These are phyloP conservation scores for Panicum hallii DNA, from an alignment of 202 grass and related monocot genomes.

Conservation along the genomic window DNA sequence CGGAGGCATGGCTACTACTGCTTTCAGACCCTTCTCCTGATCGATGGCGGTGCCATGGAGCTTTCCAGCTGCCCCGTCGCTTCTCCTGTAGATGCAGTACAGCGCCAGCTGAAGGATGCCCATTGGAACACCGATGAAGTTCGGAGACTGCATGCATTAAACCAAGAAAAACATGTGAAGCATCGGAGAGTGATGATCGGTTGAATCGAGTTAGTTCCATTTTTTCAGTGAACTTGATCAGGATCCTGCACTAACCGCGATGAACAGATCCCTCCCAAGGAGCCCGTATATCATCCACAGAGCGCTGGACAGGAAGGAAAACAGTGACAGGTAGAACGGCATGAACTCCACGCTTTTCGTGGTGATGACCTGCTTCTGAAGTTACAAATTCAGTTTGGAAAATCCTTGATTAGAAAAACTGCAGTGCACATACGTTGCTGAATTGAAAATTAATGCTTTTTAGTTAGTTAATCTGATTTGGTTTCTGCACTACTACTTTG, in stretches of 20 bases:
- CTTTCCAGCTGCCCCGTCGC: conserved; percentile 34
- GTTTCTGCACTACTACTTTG: not conserved
- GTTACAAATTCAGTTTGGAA: not conserved
- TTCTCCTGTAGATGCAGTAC: conserved; percentile 73
- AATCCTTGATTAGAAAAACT: not conserved
- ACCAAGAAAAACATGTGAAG: not conserved
- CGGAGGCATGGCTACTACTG: not conserved
- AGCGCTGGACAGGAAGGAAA: conserved; percentile 68
- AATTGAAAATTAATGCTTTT: not conserved
- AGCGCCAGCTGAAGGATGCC: conserved; percentile 61
- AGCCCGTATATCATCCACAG: conserved; percentile 74
- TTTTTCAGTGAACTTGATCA: not conserved
- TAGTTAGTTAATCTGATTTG: not conserved
- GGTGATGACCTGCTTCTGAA: conserved; percentile 63
- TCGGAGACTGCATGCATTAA: conserved; percentile 58
- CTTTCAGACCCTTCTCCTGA: conserved; percentile 45
- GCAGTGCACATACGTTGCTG: not conserved
- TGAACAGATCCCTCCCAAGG: conserved; percentile 58
- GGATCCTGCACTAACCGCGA: conserved; percentile 45
- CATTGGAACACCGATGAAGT: conserved; percentile 67
- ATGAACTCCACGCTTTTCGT: conserved; percentile 78
- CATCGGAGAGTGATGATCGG: not conserved
- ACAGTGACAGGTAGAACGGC: conserved; percentile 78
- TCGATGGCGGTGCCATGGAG: conserved; percentile 7
- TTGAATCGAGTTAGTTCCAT: not conserved